Evolutionary conservation across 805 yeast species (phyloP), one percentile per base, ranked within the genome.

Genomic region (Wickerhamomyces queroliae): DNA sequence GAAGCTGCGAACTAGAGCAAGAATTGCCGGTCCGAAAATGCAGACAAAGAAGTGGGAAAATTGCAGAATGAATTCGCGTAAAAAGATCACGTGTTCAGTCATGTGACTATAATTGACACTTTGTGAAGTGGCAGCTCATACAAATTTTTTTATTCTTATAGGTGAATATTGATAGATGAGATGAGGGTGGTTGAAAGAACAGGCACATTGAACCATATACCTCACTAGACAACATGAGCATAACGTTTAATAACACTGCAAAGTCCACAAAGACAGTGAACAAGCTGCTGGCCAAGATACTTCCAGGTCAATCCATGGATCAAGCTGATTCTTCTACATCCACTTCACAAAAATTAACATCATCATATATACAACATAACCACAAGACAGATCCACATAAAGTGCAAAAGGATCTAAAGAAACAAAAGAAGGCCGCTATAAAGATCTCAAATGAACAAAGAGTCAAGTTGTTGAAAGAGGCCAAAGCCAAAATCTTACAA

Each of bases 191-290:
- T 27, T 13, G 11, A 25, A 12, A 25, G 8, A 23, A 23, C 25
- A 8, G 10, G 25, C n/a, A 23, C 25, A 23, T 23, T 8, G 11
- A 11, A 23, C 8, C 8, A 23, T 27, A 27, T 27, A 8, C n/a
- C n/a, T 15, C 28, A 28, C 9, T 18, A 34, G 16, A 5, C 15
- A 41, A 31, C 41, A 19, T 23, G 11, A 39, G 36, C 22, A 46
- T 46, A 36, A 39, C 42, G 23, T 48, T 48, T 24, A 39, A 27
- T 8, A 36, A 33, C 18, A 26, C 37, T 5, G 13, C 30, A 3
- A 32, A 29, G 5, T 30, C 39, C 2, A 35, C 73, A 0, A 58
- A 59, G 9, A 67, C 72, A 0, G 70, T 74, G n/a, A 68, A 67
- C 45, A 62, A 59, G 40, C 58, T 74, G 9, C 48, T 69, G 22